phyloP scores from a whole-genome alignment of 2,329 filamentous ascomycete species.

The Hyphodiscus sp. region DNA sequence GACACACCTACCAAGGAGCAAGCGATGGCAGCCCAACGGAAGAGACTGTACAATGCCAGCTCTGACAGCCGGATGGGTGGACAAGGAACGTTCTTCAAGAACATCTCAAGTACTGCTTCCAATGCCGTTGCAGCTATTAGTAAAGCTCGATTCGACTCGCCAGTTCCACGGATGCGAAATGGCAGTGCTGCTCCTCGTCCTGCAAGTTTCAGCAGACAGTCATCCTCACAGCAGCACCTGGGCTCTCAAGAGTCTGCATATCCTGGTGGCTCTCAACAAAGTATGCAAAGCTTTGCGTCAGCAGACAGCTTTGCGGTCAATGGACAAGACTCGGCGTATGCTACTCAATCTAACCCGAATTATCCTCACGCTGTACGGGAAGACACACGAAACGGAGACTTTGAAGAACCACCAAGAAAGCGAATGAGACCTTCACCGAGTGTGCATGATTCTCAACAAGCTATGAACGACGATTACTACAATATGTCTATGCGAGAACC shows the following conservation, averaged over 20 bases:
- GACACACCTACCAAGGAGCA: slow-evolving; percentile 98
- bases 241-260: slow-evolving; percentile 57
- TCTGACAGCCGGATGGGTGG: slow-evolving; percentile 62
- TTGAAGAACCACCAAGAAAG: slow-evolving; percentile 75
- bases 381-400: slow-evolving; percentile 41
- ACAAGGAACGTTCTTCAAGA: slow-evolving; percentile 88
- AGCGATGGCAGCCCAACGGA: slow-evolving; percentile 91
- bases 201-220: slow-evolving; percentile 65
- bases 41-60: slow-evolving; percentile 78
- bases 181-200: slow-evolving; percentile 58
- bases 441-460: slow-evolving; percentile 36
- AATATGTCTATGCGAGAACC: slow-evolving; percentile 52
- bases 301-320: slow-evolving; percentile 65
- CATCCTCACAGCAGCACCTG: slow-evolving; percentile 61
- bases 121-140: slow-evolving; percentile 94
- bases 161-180: slow-evolving; percentile 58
- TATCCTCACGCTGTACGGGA: slow-evolving; percentile 32
- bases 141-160: slow-evolving; percentile 90
- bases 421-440: slow-evolving; percentile 56
- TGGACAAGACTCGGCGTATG: slow-evolving; percentile 59
- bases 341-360: slow-evolving; percentile 41
- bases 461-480: slow-evolving; percentile 33
- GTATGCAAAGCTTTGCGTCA: slow-evolving; percentile 62
- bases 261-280: slow-evolving; percentile 76
- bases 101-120: slow-evolving; percentile 88